These are phyloP conservation scores for Triticum timopheevii DNA, from an alignment of 176 grass and related monocot genomes.

Conservation along the genomic window DNA sequence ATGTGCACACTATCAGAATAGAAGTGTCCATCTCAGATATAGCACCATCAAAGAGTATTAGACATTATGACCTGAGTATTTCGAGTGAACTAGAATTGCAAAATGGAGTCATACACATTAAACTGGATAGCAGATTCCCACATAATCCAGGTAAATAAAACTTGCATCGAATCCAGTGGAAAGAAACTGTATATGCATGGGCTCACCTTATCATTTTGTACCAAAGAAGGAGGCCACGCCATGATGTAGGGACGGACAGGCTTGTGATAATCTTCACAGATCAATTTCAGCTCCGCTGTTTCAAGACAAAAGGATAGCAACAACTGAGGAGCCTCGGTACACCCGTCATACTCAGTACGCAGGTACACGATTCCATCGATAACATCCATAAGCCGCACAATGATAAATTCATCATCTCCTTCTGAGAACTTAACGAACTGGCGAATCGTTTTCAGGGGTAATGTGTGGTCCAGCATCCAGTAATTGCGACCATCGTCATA, in stretches of 20 bases:
- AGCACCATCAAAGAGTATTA: too few relatives aligned
- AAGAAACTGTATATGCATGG: too few relatives aligned
- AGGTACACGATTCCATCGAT: neutral
- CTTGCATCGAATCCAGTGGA: too few relatives aligned
- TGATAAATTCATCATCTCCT: neutral
- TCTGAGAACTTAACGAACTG: neutral
- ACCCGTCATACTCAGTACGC: neutral
- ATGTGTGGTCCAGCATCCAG: neutral
- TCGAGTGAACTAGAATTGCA: too few relatives aligned
- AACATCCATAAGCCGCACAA: neutral
- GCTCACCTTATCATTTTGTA: neutral
- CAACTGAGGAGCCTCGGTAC: neutral
- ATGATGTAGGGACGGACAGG: neutral
- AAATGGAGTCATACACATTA: too few relatives aligned
- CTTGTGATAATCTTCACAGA: neutral
- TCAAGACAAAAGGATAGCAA: neutral
- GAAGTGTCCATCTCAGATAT: too few relatives aligned
- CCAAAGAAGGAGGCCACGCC: neutral
- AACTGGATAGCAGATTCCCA: too few relatives aligned
- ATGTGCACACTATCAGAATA: too few relatives aligned
- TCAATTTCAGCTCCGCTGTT: neutral
- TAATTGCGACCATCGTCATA: neutral
- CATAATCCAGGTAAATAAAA: too few relatives aligned
- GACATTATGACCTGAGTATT: too few relatives aligned
- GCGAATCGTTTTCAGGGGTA: neutral